Conservation (phyloP, 768 basidiomycete genomes). For the Tephrocybe sp. region DNA sequence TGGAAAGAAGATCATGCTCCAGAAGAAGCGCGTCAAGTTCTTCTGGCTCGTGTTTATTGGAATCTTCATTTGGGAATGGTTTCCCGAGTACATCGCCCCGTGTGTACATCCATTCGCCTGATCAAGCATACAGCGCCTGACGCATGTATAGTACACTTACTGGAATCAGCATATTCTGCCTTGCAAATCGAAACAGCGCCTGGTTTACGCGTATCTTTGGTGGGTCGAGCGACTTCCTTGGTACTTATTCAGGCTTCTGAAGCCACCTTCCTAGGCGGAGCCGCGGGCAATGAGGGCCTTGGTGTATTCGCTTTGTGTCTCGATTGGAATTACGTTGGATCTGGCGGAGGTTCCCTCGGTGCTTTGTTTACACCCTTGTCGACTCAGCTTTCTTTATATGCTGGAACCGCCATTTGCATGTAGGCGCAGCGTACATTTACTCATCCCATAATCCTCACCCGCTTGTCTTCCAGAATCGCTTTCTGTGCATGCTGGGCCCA, state of each 20-base stretch:
- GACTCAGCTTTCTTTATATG: slow-evolving; percentile 50
- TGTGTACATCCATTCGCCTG: slow-evolving; percentile 13
- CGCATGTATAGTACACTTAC: slow-evolving; percentile 42
- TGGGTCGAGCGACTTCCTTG: not conserved
- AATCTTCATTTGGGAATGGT: slow-evolving; percentile 58
- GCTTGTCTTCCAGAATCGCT: slow-evolving; percentile 29
- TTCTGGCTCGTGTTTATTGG: slow-evolving; percentile 54
- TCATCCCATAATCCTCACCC: not conserved
- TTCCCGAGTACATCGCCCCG: slow-evolving; percentile 51
- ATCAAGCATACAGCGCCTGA: not conserved
- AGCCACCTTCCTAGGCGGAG: slow-evolving; percentile 36
- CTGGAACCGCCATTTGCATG: slow-evolving; percentile 54
- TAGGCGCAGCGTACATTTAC: slow-evolving; percentile 21
- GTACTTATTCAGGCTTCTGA: not conserved
- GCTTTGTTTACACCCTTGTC: slow-evolving; percentile 53
- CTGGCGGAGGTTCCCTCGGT: slow-evolving; percentile 44
- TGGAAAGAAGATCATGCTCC: slow-evolving; percentile 39
- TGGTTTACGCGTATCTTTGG: slow-evolving; percentile 35
- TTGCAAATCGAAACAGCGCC: slow-evolving; percentile 36
- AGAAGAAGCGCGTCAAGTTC: slow-evolving; percentile 55
- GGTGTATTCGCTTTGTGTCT: slow-evolving; percentile 58
- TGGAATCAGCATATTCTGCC: slow-evolving; percentile 61
- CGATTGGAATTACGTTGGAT: slow-evolving; percentile 62
- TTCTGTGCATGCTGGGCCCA: slow-evolving; percentile 44
- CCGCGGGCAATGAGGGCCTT: slow-evolving; percentile 62